These are phyloP conservation scores for Ettlia oleoabundans DNA, from an alignment of 139 green algal species.

Conservation along the genomic window DNA sequence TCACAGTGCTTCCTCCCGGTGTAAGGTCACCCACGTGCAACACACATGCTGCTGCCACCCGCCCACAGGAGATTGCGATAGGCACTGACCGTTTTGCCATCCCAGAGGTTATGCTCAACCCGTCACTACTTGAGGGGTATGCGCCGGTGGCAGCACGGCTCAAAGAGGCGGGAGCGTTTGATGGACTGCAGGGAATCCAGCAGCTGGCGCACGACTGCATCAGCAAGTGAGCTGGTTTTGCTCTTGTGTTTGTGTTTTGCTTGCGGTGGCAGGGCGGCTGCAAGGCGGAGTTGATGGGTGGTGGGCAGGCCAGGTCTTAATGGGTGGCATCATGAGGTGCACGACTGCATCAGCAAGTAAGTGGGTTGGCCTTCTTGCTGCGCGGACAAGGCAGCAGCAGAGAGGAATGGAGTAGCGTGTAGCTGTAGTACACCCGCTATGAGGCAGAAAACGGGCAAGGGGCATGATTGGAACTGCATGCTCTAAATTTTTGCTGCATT, in stretches of 20 bases:
- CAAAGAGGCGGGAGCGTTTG: not conserved
- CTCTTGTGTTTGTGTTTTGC: too few relatives aligned
- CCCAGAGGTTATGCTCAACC: constrained; percentile 86
- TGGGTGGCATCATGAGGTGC: too few relatives aligned
- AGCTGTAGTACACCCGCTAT: too few relatives aligned
- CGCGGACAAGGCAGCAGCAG: not conserved
- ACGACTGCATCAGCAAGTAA: constrained; percentile 73
- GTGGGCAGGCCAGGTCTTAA: too few relatives aligned
- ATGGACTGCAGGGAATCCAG: constrained; percentile 45
- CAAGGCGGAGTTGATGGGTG: not conserved
- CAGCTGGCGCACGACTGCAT: constrained; percentile 75
- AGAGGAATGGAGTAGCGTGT: not conserved
- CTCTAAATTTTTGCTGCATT: too few relatives aligned
- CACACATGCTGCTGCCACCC: too few relatives aligned
- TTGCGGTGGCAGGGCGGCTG: not conserved
- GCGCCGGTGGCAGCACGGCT: constrained; percentile 6
- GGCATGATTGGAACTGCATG: too few relatives aligned
- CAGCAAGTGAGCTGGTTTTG: constrained; percentile 40
- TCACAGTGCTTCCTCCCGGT: too few relatives aligned
- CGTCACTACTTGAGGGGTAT: constrained; percentile 39
- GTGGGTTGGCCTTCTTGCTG: too few relatives aligned
- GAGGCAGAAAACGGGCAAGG: too few relatives aligned
- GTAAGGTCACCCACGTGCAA: not conserved
- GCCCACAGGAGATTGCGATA: constrained; percentile 80
- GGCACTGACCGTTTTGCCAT: constrained; percentile 86